Base-by-base conservation (phyloP, 192 early-diverging fungal genomes). In the Coemansia sp. region DNA sequence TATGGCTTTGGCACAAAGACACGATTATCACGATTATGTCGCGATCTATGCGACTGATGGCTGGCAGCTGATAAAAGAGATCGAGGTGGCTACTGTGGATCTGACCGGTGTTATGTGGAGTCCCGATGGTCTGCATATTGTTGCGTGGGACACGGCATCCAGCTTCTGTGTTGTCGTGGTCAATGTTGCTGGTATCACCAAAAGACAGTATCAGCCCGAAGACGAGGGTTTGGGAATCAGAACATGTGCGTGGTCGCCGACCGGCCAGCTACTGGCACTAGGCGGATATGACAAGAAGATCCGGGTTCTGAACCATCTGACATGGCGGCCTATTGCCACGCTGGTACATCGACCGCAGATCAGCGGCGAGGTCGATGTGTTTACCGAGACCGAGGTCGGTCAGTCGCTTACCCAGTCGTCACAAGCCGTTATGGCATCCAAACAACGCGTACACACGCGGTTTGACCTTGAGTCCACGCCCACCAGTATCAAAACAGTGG, bases 1-100 rank as follows among this genome's bases (percentile, higher is more conserved):
- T 48, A 69, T 78, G 68, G 82, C 77, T 33, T 34, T 84, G 28
- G 70, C 66, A 25, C 77, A 84, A 61, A 68, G 82, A n/a, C 73
- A 74, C 59, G 82, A 84, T 48, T 70, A 75, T 59, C 77, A 62
- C 28, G 83, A 84, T 38, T 61, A 60, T 30, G 38, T 84, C 6
- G 77, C 71, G 25, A 63, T 84, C 3, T 84, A 84, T 42, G 54
- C 56, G 40, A 72, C 72, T 1, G 54, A 60, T n/a, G 50, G 48
- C 11, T 80, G 83, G 83, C 31, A 50, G 36, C 32, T 84, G 58
- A 67, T 69, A n/a, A 60, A 60, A 4, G 79, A 76, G 60, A 40
- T 76, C 2, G 66, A 67, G 1, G 34, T 73, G 31, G 64, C 70
- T 11, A 74, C 65, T 6, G 49, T 72, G 14, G 80, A 76, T 20